Percentiles rank a stretch among this genome's conserved stretches.
Evolutionary conservation across 768 basidiomycete species (phyloP).

Genomic region (Tylopilus balloui): DNA sequence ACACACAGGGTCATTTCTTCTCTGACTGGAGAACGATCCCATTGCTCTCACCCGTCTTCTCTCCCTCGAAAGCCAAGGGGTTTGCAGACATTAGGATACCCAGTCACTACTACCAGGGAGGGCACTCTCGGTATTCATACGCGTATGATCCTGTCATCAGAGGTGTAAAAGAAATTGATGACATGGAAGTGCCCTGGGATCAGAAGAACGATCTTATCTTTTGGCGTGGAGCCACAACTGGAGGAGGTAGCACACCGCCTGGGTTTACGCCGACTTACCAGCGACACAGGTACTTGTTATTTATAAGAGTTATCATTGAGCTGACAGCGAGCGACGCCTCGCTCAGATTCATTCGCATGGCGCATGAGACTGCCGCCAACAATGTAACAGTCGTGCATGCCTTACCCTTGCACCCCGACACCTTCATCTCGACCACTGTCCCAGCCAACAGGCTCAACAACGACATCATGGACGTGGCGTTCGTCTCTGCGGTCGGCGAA

Average conservation of each 20-base stretch:
- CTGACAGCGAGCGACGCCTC: not conserved
- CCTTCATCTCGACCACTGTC: constrained; percentile 58
- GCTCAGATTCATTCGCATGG: constrained; percentile 68
- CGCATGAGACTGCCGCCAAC: constrained; percentile 44
- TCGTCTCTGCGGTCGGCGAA: constrained; percentile 70
- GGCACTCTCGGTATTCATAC: constrained; percentile 79
- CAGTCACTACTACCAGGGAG: constrained; percentile 92
- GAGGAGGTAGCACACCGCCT: constrained; percentile 83
- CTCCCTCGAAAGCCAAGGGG: constrained; percentile 81
- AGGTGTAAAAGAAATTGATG: constrained; percentile 69
- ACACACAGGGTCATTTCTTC: constrained; percentile 93
- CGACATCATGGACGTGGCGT: constrained; percentile 84
- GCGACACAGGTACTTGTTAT: constrained; percentile 61
- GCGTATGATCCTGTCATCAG: constrained; percentile 77
- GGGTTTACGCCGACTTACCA: constrained; percentile 84
- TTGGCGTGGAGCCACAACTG: constrained; percentile 96
- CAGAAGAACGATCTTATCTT: constrained; percentile 83
- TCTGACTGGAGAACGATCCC: constrained; percentile 92
- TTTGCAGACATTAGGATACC: constrained; percentile 92
- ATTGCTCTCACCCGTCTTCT: constrained; percentile 89
- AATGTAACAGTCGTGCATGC: constrained; percentile 68
- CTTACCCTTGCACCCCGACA: constrained; percentile 53
- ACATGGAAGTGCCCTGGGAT: constrained; percentile 88
- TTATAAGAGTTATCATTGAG: not conserved
- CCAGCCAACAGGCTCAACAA: constrained; percentile 59